Conservation (phyloP, 2,329 filamentous ascomycete genomes). For the Thermothelomyces thermophilus region DNA sequence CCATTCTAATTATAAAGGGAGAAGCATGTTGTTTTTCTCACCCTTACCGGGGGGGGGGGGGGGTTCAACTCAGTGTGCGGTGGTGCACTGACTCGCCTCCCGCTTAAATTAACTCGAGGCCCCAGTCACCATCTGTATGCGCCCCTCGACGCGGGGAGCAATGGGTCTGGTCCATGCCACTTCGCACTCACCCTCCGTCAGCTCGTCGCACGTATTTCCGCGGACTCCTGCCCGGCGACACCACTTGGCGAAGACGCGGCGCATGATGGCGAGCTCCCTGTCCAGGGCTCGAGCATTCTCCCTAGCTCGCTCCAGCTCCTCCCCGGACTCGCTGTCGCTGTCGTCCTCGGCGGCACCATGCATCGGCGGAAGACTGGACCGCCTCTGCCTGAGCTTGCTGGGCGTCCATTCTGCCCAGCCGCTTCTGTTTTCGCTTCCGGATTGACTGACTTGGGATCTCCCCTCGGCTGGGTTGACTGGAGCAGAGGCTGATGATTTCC, state of each 20-base stretch:
- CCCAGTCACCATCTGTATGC: conserved; percentile 49
- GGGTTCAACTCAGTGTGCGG: background rate
- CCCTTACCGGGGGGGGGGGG: no score
- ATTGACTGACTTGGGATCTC: background rate
- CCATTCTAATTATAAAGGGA: no score
- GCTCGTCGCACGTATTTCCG: conserved; percentile 44
- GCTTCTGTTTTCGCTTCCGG: conserved; percentile 9
- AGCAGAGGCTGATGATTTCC: background rate
- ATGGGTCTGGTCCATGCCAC: conserved; percentile 77
- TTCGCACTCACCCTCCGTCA: conserved; percentile 52
- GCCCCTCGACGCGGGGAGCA: conserved; percentile 67
- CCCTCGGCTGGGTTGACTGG: background rate
- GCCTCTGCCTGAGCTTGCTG: conserved; percentile 31
- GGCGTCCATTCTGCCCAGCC: conserved; percentile 36
- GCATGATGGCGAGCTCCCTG: conserved; percentile 55
- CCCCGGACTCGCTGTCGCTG: conserved; percentile 24
- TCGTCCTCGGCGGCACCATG: conserved; percentile 27
- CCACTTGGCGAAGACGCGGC: conserved; percentile 68
- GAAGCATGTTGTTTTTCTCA: background rate
- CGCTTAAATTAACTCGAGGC: background rate
- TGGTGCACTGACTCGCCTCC: background rate
- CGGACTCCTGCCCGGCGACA: conserved; percentile 59
- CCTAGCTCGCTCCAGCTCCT: conserved; percentile 27
- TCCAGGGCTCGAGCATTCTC: conserved; percentile 41
- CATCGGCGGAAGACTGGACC: conserved; percentile 30